Conservation (phyloP, 257 asterid species). For the Solanum infundibuliforme region DNA sequence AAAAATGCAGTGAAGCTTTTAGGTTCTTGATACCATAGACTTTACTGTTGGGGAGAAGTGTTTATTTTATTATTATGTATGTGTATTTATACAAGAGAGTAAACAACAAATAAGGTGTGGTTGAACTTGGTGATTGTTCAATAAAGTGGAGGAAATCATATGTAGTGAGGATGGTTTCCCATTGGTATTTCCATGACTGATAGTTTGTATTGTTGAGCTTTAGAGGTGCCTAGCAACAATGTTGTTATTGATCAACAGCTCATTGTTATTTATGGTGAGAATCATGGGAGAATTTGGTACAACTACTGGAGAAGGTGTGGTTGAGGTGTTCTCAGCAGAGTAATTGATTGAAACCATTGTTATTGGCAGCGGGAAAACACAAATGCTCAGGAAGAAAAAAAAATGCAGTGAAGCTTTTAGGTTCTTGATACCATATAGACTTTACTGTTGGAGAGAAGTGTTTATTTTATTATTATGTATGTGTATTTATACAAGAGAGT, state of each 20-base stretch:
- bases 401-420: not conserved
- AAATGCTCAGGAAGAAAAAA: not conserved
- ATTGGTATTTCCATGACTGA: not conserved
- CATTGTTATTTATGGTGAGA: not conserved
- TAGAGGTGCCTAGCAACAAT: not conserved
- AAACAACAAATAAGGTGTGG: not conserved
- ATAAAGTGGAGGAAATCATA: not conserved
- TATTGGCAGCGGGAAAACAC: not conserved
- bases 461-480: not conserved
- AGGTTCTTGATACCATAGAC: not conserved
- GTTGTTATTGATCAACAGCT: not conserved
- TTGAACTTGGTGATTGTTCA: not conserved
- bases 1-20: not conserved
- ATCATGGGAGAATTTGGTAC: not conserved
- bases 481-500: not conserved
- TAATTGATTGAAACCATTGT: not conserved
- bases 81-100: not conserved
- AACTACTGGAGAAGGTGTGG: not conserved
- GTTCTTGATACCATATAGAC: not conserved
- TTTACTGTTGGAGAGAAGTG: not conserved
- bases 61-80: not conserved
- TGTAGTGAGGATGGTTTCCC: not conserved
- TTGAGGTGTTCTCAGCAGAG: not conserved
- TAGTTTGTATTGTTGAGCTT: not conserved
- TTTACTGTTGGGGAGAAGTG: not conserved